Evolutionary conservation across 129 eudicot species (phyloP), one percentile per base, ranked within the genome.

Genomic region (Kitagawia praeruptora): DNA sequence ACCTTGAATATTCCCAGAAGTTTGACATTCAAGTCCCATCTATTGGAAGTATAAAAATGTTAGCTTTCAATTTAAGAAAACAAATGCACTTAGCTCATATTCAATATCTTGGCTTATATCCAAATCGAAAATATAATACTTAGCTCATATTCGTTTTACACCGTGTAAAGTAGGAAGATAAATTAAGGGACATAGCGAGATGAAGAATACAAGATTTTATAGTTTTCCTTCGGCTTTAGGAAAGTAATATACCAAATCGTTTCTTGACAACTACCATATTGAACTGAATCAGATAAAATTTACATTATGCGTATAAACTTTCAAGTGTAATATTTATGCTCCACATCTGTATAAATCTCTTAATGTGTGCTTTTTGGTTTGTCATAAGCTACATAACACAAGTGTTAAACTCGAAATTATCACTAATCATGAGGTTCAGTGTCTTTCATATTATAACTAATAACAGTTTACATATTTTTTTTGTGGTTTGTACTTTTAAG

Each of bases 1-100:
- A 90, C 82, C 94, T 76, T 77, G 80, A 58, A 41, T 93, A 88
- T 85, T 92, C 97, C 86, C 82, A 90, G 66, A 90, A 92, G 90
- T 89, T 89, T 70, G 90, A 79, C 75, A 80, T 80, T 82, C 85
- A 89, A 54, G 81, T 80, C 83, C 88, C 90, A 84, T 88, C 97
- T 89, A 86, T 37, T 75, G 63, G 28, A 80, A 34, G 34, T 19
- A 69, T 39, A 70, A 5, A 41, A 54, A 72, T 21, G 34, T 75
- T 44, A 73, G 49, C 25, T 5, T 61, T 64, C 51, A 56, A 27
- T 16, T 6, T 6, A 25, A 44, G 28, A 46, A 38, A 28, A 37
- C 12, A 0, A 51, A 48, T 49, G 61, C 58, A 25, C 0, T 41
- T 31, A 31, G 34, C 1, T 31, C 34, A 31, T 31, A 31, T 31